A percentile compares a stretch with the other conserved stretches of the same genome.
Evolutionary conservation across 805 yeast species (phyloP).

Genomic region (Isabelozyma pseudorhagii): DNA sequence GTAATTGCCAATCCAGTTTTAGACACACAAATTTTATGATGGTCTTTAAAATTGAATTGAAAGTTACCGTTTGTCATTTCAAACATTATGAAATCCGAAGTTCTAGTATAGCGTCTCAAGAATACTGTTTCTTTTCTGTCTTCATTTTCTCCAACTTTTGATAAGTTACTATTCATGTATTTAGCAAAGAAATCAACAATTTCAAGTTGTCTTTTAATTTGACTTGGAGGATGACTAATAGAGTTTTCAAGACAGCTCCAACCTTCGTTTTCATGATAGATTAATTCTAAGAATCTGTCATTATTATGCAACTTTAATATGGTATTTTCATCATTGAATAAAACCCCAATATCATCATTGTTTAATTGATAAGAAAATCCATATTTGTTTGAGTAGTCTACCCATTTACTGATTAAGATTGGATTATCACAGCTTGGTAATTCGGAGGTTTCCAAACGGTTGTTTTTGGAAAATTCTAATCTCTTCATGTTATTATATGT

Average conservation of each 20-base stretch:
- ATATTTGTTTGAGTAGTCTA: conserved; percentile 92
- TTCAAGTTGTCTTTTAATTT: conserved; percentile 68
- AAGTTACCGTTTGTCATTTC: conserved; percentile 88
- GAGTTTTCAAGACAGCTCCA: conserved; percentile 47
- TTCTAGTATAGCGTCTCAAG: conserved; percentile 79
- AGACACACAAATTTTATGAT: conserved; percentile 80
- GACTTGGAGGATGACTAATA: conserved; percentile 40
- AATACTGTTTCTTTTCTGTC: conserved; percentile 67
- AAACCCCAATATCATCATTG: conserved; percentile 85
- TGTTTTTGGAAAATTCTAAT: conserved; percentile 36
- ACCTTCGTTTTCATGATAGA: conserved; percentile 41
- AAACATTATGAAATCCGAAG: conserved; percentile 81
- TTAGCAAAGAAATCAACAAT: conserved; percentile 84
- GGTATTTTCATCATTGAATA: conserved; percentile 82
- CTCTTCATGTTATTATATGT: conserved; percentile 39
- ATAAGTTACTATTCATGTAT: conserved; percentile 88
- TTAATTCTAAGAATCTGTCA: conserved; percentile 63
- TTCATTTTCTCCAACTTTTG: conserved; percentile 68
- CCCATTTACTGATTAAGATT: conserved; percentile 89
- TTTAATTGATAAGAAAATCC: conserved; percentile 93
- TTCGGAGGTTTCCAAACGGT: conserved; percentile 29
- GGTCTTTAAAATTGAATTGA: conserved; percentile 95
- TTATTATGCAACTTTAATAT: conserved; percentile 68
- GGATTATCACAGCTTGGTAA: conserved; percentile 54
- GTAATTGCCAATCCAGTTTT: conserved; percentile 74